These are phyloP conservation scores for Starmera pachycereana DNA, from an alignment of 805 yeast genomes.

Conservation along the genomic window DNA sequence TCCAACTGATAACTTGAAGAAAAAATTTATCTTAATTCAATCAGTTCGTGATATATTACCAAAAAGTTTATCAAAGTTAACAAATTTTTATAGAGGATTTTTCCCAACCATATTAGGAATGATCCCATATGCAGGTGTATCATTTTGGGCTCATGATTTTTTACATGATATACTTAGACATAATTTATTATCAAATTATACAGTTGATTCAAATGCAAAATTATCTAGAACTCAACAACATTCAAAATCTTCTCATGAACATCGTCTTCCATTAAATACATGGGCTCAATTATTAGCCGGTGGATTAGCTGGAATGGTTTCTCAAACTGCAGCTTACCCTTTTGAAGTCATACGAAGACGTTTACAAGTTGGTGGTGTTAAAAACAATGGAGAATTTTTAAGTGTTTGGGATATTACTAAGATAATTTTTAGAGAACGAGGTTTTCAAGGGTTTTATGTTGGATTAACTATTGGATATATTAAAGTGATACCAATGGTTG, in stretches of 20 bases:
- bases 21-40: conserved; percentile 12
- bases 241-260: conserved; percentile 11
- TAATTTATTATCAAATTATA: conserved; percentile 39
- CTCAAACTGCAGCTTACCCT: conserved; percentile 96
- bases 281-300: conserved; percentile 95
- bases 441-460: conserved; percentile 81
- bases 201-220: conserved; percentile 24
- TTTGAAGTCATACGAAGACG: conserved; percentile 90
- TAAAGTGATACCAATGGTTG: conserved; percentile 94
- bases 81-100: conserved; percentile 88
- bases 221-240: neutral
- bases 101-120: conserved; percentile 90
- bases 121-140: conserved; percentile 97
- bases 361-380: conserved; percentile 88
- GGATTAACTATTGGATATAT: conserved; percentile 93
- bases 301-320: conserved; percentile 88
- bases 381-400: conserved; percentile 42
- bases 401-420: conserved; percentile 44
- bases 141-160: conserved; percentile 87
- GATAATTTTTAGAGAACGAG: conserved; percentile 60
- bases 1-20: conserved; percentile 9
- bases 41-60: conserved; percentile 14
- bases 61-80: conserved; percentile 7
- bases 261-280: conserved; percentile 58
- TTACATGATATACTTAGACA: conserved; percentile 80